Conservation (phyloP, 139 green algal species). For the Chlamydomonas asymmetrica region DNA sequence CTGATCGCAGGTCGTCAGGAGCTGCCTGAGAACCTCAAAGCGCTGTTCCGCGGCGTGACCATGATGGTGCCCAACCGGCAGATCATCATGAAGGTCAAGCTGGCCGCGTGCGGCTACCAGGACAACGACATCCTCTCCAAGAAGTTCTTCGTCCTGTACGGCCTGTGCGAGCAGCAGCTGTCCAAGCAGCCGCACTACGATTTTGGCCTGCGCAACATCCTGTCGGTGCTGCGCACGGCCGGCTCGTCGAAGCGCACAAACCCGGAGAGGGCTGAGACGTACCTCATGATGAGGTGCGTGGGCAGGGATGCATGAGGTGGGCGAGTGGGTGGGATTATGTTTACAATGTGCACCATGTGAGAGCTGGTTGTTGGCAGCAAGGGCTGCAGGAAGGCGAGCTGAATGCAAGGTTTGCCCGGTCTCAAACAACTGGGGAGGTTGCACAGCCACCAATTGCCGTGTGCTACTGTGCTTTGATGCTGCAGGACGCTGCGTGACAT, state of each 20-base stretch:
- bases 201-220: conserved; percentile 96
- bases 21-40: conserved; percentile 98
- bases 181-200: conserved; percentile 97
- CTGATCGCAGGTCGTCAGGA: conserved; percentile 92
- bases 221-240: conserved; percentile 85
- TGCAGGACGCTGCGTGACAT: conserved; percentile 82
- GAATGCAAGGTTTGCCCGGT: too few species aligned
- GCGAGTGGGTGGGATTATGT: too few species aligned
- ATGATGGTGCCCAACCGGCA: conserved; percentile 98
- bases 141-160: conserved; percentile 96
- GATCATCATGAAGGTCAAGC: conserved; percentile 98
- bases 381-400: too few species aligned
- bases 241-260: conserved; percentile 86
- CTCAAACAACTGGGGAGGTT: too few species aligned
- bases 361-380: too few species aligned
- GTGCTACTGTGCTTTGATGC: too few species aligned
- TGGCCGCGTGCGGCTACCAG: conserved; percentile 91
- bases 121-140: conserved; percentile 93
- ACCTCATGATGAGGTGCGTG: conserved; percentile 87
- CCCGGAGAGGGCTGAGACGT: conserved; percentile 80
- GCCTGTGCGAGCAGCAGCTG: conserved; percentile 96
- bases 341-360: too few species aligned
- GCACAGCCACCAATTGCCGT: too few species aligned
- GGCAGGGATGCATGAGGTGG: too few species aligned
- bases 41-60: conserved; percentile 93